Base-by-base conservation (phyloP, 768 basidiomycete genomes). In the Rhodotorula kratochvilovae region DNA sequence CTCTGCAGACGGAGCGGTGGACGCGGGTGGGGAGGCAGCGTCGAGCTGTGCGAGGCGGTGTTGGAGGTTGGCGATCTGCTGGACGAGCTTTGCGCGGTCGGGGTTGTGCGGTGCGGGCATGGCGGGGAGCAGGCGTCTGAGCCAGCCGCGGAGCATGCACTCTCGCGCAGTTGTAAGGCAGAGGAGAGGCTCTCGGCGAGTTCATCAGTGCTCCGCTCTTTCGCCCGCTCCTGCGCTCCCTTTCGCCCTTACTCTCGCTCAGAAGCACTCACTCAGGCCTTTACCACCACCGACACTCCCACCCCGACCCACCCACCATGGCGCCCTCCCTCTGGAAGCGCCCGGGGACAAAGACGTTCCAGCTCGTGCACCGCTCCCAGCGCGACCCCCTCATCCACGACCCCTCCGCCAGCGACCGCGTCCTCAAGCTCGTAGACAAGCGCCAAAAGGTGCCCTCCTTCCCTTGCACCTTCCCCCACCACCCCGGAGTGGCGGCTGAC, bases 361-460 rank as follows among this genome's bases (percentile, higher is more conserved):
- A 97, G 82, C 90, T 99, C 50, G 94, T 99, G 31, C 92, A 98
- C 79, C 86, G 96, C 70, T 97, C 94, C 15, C 93, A 93, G 78
- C 84, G 95, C 55, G 96, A 98, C 82, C 96, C 96, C 5, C 86
- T 95, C 60, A 92, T 93, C 74, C 89, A 98, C 78, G 94, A 98
- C 77, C 87, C 91, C 4, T 90, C 92, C 68, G 91, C 92, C 0
- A 88, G 88, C 62, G 85, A 87, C 72, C 88, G 92, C 79, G 93
- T 99, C n/a, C 84, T 98, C 57, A 95, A 91, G 79, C 85, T 87
- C 13, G 84, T 98, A 67, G 85, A 87, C 76, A 84, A 89, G 74
- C 86, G 85, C 63, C 57, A 65, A 16, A 66, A 50, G 61, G 68
- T 58, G 8, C 23, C 25, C 21, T 4, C 17, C 17, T 31, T 50